These are phyloP conservation scores for Chrysoporthe puriensis DNA, from an alignment of 2,329 filamentous ascomycete species.

Conservation along the genomic window DNA sequence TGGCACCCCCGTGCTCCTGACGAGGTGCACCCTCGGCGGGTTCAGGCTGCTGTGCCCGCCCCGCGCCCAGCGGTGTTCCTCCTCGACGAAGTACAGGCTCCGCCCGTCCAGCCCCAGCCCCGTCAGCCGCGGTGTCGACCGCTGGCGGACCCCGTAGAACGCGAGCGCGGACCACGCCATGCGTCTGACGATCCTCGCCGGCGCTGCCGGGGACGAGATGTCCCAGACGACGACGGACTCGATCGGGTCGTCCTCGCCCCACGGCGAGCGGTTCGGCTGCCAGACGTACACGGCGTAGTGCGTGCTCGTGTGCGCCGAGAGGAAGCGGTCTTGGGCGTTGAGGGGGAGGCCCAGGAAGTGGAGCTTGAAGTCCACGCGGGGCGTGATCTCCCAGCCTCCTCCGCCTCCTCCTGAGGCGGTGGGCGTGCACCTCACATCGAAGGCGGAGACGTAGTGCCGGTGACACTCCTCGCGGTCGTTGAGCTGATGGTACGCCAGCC, in stretches of 20 bases:
- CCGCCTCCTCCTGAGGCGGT: constrained; percentile 15
- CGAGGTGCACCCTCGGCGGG: constrained; percentile 48
- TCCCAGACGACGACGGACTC: constrained; percentile 65
- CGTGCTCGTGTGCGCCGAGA: constrained; percentile 60
- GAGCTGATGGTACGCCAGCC: constrained; percentile 52
- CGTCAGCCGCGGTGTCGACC: constrained; percentile 53
- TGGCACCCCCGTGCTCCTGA: constrained; percentile 58
- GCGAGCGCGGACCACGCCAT: constrained; percentile 56
- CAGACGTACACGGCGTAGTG: constrained; percentile 67
- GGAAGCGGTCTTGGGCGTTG: constrained; percentile 62
- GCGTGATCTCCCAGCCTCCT: constrained; percentile 47
- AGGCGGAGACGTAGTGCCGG: constrained; percentile 63
- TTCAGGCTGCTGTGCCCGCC: constrained; percentile 47
- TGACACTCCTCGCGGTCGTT: constrained; percentile 56
- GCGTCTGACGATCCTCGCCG: constrained; percentile 51
- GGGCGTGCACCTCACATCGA: constrained; percentile 46
- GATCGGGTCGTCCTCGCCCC: constrained; percentile 59
- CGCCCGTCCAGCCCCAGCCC: constrained; percentile 52
- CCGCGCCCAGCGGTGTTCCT: constrained; percentile 54
- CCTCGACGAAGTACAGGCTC: constrained; percentile 60
- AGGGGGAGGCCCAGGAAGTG: constrained; percentile 60
- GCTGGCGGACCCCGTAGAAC: constrained; percentile 57
- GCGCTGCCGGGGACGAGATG: constrained; percentile 53
- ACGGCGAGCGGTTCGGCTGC: constrained; percentile 60
- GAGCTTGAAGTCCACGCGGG: constrained; percentile 64